Percentiles rank a stretch among this genome's conserved stretches.
Evolutionary conservation across 305 asterid genomes (phyloP).

Genomic region (Plantago rigida): DNA sequence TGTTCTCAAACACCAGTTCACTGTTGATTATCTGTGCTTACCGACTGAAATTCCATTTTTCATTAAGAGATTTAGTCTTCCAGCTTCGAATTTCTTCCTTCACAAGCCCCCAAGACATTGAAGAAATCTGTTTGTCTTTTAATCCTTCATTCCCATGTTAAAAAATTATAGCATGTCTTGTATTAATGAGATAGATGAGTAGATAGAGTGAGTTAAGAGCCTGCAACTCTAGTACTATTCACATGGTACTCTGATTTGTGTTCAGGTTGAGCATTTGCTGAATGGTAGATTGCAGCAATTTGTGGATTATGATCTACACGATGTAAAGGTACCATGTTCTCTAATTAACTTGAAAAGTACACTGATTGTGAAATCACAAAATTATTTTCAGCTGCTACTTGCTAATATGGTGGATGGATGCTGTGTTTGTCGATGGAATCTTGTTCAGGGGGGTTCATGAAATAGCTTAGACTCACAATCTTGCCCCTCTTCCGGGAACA

Average conservation of each 20-base stretch:
- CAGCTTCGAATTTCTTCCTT: neutral
- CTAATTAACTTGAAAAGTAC: slow-evolving; percentile 15
- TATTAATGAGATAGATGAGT: slow-evolving; percentile 8
- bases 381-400: neutral
- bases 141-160: too few relatives aligned
- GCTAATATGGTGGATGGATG: neutral
- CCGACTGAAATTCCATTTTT: neutral
- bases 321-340: slow-evolving; percentile 70
- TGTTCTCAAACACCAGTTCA: neutral
- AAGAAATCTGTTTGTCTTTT: neutral
- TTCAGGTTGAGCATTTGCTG: slow-evolving; percentile 90
- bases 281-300: slow-evolving; percentile 88
- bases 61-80: neutral
- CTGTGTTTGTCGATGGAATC: neutral
- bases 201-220: slow-evolving; percentile 4
- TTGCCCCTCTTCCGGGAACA: neutral
- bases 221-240: slow-evolving; percentile 7
- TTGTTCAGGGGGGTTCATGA: slow-evolving; percentile 4
- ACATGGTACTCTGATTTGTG: slow-evolving; percentile 18
- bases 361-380: neutral
- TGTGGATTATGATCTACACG: slow-evolving; percentile 87
- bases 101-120: slow-evolving; percentile 1
- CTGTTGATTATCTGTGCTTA: neutral
- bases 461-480: neutral
- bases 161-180: too few relatives aligned